phyloP scores from a whole-genome alignment of 2,329 filamentous ascomycete genomes.

The Trichoderma sp. region DNA sequence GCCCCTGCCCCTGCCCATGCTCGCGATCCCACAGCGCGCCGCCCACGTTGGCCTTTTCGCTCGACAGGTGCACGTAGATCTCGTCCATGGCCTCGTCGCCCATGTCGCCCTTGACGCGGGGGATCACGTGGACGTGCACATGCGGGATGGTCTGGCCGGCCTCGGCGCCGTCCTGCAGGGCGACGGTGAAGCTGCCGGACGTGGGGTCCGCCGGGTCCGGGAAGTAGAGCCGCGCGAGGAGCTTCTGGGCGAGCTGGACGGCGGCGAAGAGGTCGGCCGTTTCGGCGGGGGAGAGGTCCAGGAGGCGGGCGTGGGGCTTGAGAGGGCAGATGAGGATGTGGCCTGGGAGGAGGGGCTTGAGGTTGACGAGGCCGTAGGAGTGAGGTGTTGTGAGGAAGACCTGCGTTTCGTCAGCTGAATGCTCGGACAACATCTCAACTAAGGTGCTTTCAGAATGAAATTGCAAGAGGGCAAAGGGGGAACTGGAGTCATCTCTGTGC shows the following conservation, averaged over 20 bases:
- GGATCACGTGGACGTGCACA: conserved; percentile 91
- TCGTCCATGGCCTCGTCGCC: conserved; percentile 56
- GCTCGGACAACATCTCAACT: too few species aligned
- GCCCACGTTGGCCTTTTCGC: conserved; percentile 81
- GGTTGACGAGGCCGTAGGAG: conserved; percentile 88
- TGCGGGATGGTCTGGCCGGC: conserved; percentile 94
- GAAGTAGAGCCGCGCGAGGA: conserved; percentile 66
- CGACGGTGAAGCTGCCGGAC: conserved; percentile 83
- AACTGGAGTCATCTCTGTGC: conserved; percentile 15
- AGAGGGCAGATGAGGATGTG: conserved; percentile 89
- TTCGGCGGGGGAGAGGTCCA: conserved; percentile 72
- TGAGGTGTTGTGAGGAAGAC: conserved; percentile 82
- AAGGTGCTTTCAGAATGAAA: too few species aligned
- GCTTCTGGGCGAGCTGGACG: conserved; percentile 78
- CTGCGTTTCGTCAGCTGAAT: conserved; percentile 47
- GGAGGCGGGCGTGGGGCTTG: conserved; percentile 68
- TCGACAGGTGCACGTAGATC: conserved; percentile 81
- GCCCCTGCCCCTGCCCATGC: too few species aligned
- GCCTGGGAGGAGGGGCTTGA: conserved; percentile 90
- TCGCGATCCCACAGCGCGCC: conserved; percentile 63
- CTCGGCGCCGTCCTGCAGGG: conserved; percentile 88
- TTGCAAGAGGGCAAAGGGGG: too few species aligned
- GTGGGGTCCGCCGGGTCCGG: conserved; percentile 48
- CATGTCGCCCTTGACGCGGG: conserved; percentile 62
- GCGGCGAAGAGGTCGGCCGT: conserved; percentile 82